Base-by-base conservation (phyloP, 768 basidiomycete genomes). In the Hygrophorus russula region DNA sequence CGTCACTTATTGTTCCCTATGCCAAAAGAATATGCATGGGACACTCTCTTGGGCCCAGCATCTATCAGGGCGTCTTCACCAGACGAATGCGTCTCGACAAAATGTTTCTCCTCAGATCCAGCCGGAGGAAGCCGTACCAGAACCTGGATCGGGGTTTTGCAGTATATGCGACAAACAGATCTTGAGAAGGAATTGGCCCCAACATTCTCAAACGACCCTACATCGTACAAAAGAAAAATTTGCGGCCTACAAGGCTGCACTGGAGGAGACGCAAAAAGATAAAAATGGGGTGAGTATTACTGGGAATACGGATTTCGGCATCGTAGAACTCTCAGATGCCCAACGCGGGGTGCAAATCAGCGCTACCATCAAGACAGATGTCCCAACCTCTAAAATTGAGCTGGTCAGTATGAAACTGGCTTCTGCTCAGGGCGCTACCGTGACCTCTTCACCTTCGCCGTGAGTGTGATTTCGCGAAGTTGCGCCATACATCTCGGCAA, bases 201-300 rank as follows among this genome's bases (percentile, higher is more conserved):
- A 30, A 0, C 74, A 76, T 49, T 35, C 56, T 6, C 42, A 19
- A 1, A 49, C 47, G 12, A 3, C 28, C 0, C 55, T 50, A 12
- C 75, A 77, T 48, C 46, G 47, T 17, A 59, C 56, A 24, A 64
- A 63, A 18, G 64, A 67, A 49, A 50, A 45, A 5, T 74, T 64
- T 45, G 48, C 64, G 0, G 52, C 59, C 4, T 71, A 70, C 47
- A 60, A 63, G 33, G 56, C 62, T 1, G 70, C 65, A 0, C 43
- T 76, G 11, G 71, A 74, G 9, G 72, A 73, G 33, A 70, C 76
- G 0, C 71, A 76, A 40, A 66, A 64, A 33, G 76, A 80, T 47
- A 76, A 74, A 41, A 61, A 78, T 36, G 74, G 72, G 0, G 56
- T 79, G 7, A 50, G 53, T 0, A 55, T 81, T 2, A 56, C 61